Percentiles rank a stretch among this genome's conserved stretches.
These are phyloP conservation scores for Infundibulicybe gibba DNA, from an alignment of 768 basidiomycete species.

Conservation along the genomic window DNA sequence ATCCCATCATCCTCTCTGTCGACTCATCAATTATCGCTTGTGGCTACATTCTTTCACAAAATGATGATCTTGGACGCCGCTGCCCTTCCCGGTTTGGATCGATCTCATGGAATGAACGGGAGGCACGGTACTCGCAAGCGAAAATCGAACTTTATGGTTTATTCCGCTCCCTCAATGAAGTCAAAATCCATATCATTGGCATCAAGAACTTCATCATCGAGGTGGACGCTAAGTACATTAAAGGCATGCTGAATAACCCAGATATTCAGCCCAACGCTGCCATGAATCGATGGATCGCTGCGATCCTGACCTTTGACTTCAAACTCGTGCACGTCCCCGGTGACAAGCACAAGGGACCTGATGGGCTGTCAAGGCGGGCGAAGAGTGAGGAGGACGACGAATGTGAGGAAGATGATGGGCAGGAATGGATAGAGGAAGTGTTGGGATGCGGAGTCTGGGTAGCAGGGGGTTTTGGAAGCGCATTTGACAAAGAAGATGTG, in stretches of 20 bases:
- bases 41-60: slow-evolving; percentile 1
- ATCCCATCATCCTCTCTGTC: neutral
- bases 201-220: slow-evolving; percentile 21
- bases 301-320: slow-evolving; percentile 33
- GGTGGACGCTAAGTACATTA: slow-evolving; percentile 25
- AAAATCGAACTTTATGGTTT: slow-evolving; percentile 27
- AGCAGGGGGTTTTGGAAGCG: neutral
- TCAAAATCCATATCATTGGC: slow-evolving; percentile 19
- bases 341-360: slow-evolving; percentile 6
- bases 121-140: slow-evolving; percentile 6
- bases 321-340: slow-evolving; percentile 30
- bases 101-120: neutral
- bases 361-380: neutral
- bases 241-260: slow-evolving; percentile 35
- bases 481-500: no score
- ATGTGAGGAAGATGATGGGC: neutral
- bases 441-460: neutral
- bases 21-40: neutral
- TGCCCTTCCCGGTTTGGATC: slow-evolving; percentile 1
- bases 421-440: neutral
- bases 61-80: neutral
- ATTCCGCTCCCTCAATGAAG: slow-evolving; percentile 13
- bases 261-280: slow-evolving; percentile 30
- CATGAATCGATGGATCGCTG: slow-evolving; percentile 39
- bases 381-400: neutral